Percentiles rank a stretch among this genome's conserved stretches.
phyloP scores from a whole-genome alignment of 106 monocot genomes.

The Dendrobium huoshanense region DNA sequence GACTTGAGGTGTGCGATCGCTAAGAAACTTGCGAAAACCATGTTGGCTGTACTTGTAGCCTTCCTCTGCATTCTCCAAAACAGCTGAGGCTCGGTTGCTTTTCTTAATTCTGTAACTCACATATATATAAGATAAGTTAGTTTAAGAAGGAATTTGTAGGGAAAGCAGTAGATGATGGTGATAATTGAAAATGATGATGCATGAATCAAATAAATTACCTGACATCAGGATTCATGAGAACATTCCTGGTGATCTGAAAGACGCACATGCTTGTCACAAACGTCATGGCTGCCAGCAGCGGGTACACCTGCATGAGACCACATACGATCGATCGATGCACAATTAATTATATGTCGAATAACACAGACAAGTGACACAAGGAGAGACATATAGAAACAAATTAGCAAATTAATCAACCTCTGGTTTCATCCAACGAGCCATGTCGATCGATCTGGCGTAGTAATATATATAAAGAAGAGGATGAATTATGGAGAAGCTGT shows the following conservation, averaged over 20 bases:
- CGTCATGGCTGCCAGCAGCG: slow-evolving; percentile 69
- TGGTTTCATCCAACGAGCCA: slow-evolving; percentile 61
- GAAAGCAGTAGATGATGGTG: neutral
- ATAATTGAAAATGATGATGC: neutral
- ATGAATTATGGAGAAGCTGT: neutral
- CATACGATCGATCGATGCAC: too few species aligned
- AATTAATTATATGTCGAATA: neutral
- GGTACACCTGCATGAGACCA: slow-evolving; percentile 34
- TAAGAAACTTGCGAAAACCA: slow-evolving; percentile 51
- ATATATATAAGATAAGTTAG: neutral
- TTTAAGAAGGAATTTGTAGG: neutral
- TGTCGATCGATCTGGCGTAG: neutral
- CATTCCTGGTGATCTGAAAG: slow-evolving; percentile 64
- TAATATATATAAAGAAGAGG: neutral
- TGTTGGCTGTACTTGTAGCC: slow-evolving; percentile 59
- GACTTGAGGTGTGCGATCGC: slow-evolving; percentile 41
- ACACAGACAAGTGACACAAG: neutral
- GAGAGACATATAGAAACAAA: neutral
- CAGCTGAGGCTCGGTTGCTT: slow-evolving; percentile 29
- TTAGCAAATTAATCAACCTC: slow-evolving; percentile 23
- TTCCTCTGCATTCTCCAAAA: slow-evolving; percentile 62
- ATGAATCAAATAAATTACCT: slow-evolving; percentile 22
- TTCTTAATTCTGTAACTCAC: slow-evolving; percentile 52
- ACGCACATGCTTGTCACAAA: slow-evolving; percentile 54
- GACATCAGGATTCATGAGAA: slow-evolving; percentile 68